Evolutionary conservation across 176 grass and related monocot species (phyloP).

Genomic region (Puccinellia tenuiflora): DNA sequence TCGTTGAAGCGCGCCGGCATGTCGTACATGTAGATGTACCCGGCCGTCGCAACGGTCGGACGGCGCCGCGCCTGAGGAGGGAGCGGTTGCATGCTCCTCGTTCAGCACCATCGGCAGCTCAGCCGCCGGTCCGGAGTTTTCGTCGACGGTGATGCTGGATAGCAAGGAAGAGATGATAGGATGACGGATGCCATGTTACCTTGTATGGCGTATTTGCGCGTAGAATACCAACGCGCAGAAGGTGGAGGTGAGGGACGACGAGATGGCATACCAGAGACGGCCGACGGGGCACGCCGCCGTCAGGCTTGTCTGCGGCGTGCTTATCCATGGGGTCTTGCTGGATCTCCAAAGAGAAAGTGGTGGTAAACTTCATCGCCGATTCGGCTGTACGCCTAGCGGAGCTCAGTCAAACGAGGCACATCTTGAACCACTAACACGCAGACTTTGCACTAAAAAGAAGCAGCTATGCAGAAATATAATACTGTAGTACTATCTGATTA

Average conservation of each 20-base stretch:
- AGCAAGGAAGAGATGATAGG: neutral
- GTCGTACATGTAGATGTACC: conserved; percentile 75
- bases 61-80: neutral
- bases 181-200: neutral
- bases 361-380: neutral
- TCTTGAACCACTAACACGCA: neutral
- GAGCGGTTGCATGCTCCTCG: conserved; percentile 26
- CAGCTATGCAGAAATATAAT: neutral
- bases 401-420: neutral
- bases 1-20: conserved; percentile 67
- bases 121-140: neutral
- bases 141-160: neutral
- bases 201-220: neutral
- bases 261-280: neutral
- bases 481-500: neutral
- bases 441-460: neutral
- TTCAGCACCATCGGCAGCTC: neutral
- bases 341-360: neutral
- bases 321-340: neutral
- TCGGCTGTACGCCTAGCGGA: neutral
- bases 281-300: neutral
- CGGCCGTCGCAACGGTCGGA: conserved; percentile 53
- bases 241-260: neutral
- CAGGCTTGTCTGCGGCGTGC: neutral
- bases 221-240: conserved; percentile 11